phyloP scores from a whole-genome alignment of 176 grass and related monocot species.

The Aegilops bicornis region DNA sequence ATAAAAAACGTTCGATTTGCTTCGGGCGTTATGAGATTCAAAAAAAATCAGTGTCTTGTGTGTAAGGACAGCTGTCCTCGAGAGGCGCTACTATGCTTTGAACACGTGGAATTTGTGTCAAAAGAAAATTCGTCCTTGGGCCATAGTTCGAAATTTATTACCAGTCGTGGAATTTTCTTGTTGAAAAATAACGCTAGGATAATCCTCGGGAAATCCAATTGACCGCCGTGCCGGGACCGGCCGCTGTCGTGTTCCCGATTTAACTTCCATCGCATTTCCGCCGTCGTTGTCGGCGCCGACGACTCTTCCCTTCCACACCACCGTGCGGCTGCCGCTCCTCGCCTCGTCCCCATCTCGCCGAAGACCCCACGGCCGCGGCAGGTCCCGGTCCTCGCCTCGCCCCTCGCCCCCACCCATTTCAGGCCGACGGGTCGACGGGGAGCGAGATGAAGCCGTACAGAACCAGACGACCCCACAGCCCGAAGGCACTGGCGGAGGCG shows the following conservation, averaged over 20 bases:
- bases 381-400: background rate
- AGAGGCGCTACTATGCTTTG: too few species aligned
- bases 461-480: background rate
- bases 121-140: too few species aligned
- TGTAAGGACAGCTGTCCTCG: too few species aligned
- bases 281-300: conserved; percentile 27
- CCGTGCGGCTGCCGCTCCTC: background rate
- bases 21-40: too few species aligned
- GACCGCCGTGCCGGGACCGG: background rate
- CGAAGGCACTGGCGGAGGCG: too few species aligned
- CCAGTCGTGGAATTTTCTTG: background rate
- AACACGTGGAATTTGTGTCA: too few species aligned
- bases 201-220: background rate
- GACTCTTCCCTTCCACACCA: background rate
- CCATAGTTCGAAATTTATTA: too few species aligned
- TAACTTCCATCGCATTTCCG: background rate
- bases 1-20: too few species aligned
- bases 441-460: background rate
- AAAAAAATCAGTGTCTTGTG: too few species aligned
- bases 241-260: background rate
- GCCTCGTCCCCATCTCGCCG: background rate
- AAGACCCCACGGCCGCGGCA: background rate
- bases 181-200: background rate
- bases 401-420: background rate
- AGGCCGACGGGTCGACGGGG: background rate